phyloP scores from a whole-genome alignment of 306 rosid species.

The Dalbergia cochinchinensis region DNA sequence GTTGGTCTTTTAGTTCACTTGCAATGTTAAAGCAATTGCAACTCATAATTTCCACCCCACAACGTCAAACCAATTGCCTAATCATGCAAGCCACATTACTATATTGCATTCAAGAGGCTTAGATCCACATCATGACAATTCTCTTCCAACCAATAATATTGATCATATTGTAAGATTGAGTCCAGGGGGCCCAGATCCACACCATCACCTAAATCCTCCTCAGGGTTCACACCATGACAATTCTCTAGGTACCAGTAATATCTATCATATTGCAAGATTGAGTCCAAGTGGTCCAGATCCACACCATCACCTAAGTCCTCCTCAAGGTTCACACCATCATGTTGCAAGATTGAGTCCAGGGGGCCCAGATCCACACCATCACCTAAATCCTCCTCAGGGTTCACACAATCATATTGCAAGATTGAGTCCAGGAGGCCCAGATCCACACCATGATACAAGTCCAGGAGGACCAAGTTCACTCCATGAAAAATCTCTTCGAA shows the following conservation, averaged over 20 bases:
- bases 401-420: too few relatives aligned
- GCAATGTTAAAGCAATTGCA: not conserved
- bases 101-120: not conserved
- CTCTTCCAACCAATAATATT: not conserved
- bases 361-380: not conserved
- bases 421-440: too few relatives aligned
- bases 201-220: too few relatives aligned
- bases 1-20: slow-evolving; percentile 18
- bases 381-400: too few relatives aligned
- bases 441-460: too few relatives aligned
- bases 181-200: not conserved
- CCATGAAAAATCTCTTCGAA: too few relatives aligned
- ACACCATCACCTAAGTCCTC: not conserved
- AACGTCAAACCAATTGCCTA: not conserved
- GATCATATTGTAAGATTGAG: not conserved
- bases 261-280: not conserved
- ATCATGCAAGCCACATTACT: not conserved
- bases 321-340: not conserved
- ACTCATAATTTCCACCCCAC: not conserved
- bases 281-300: slow-evolving; percentile 5
- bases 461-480: too few relatives aligned
- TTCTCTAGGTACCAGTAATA: not conserved
- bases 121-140: not conserved
- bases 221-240: not conserved
- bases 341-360: not conserved